Base-by-base conservation (phyloP, 2,329 filamentous ascomycete species). In the Pestalotiopsis sp. region DNA sequence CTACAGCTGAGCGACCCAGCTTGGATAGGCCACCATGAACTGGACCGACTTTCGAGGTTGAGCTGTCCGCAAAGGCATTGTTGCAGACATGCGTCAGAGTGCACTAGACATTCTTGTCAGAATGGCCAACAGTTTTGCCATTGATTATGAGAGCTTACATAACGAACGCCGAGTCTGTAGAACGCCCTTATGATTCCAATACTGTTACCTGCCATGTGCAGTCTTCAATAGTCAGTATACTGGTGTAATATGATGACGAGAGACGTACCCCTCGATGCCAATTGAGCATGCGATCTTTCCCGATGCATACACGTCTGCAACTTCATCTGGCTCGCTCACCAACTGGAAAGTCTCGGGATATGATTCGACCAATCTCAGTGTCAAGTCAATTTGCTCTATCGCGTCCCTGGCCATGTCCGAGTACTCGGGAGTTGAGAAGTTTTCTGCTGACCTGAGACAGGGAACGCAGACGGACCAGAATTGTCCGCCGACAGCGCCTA, bases 241-340 rank as follows among this genome's bases (percentile, higher is more conserved):
- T 14, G n/a, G 3, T 17, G 12, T 63, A 23, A 39, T 4, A 14
- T 13, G 38, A 36, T 38, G 36, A 20, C n/a, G 4, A 17, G 38
- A 17, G 14, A 60, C 67, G 74, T 45, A 64, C 62, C 62, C 79
- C 67, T 81, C 80, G 36, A 80, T 75, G 13, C 79, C 78, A 55
- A 81, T 79, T 1, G 75, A 77, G 60, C 78, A 78, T 4, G 79
- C 77, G 14, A 80, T 78, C 58, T 71, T 76, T 2, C 77, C 77
- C 0, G 70, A 67, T n/a, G 69, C 68, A 12, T 78, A 80, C 3
- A 76, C 71, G 3, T 63, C 31, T 39, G 74, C 73, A 1, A 79
- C 76, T 25, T 77, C 74, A 4, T 72, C 71, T 1, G 78, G 75
- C 12, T 71, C 73, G 14, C 67, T 71, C 6, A 77, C 72, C 6